Evolutionary conservation across 2,329 filamentous ascomycete species (phyloP).

Genomic region (Cercospora sp.): DNA sequence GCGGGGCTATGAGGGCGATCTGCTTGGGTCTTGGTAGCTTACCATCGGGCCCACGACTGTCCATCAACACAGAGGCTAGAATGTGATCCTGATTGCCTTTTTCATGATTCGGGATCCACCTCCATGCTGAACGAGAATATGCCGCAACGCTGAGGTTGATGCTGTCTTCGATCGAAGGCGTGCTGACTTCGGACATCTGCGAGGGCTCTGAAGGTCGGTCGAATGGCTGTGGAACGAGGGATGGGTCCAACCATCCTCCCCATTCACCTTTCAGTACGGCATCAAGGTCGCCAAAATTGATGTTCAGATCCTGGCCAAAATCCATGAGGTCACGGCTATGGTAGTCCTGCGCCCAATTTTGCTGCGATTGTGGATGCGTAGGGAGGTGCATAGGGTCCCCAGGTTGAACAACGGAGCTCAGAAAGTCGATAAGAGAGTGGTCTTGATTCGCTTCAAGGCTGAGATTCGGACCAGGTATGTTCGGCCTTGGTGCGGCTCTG

Average conservation of each 20-base stretch:
- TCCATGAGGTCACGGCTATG: constrained; percentile 27
- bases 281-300: constrained; percentile 27
- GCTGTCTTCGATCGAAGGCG: constrained; percentile 25
- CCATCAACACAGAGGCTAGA: constrained; percentile 21
- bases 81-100: constrained; percentile 22
- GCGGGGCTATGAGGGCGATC: constrained; percentile 14
- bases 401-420: constrained; percentile 23
- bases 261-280: constrained; percentile 22
- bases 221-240: constrained; percentile 8
- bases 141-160: constrained; percentile 26
- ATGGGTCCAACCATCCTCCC: constrained; percentile 25
- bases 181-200: constrained; percentile 15
- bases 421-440: constrained; percentile 23
- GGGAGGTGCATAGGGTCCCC: neutral
- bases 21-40: constrained; percentile 14
- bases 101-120: constrained; percentile 24
- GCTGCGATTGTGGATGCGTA: constrained; percentile 7
- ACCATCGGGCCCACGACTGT: constrained; percentile 21
- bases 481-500: constrained; percentile 4
- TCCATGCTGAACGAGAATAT: constrained; percentile 26
- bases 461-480: neutral
- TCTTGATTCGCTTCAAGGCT: constrained; percentile 13
- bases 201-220: constrained; percentile 14
- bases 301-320: constrained; percentile 26
- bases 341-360: constrained; percentile 22